These are phyloP conservation scores for Suillus subaureus DNA, from an alignment of 768 basidiomycete species.

Conservation along the genomic window DNA sequence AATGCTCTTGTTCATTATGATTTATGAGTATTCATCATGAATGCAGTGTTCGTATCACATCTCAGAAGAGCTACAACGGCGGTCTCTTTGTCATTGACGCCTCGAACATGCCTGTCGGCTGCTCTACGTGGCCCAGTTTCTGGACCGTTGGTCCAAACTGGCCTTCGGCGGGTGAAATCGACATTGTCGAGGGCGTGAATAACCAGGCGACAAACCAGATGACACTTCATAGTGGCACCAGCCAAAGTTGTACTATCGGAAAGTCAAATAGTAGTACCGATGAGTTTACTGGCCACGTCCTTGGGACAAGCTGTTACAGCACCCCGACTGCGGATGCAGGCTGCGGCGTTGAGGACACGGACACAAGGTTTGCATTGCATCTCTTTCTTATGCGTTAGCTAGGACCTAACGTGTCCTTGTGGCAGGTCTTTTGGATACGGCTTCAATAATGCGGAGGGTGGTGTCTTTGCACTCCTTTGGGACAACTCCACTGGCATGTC, in stretches of 20 bases:
- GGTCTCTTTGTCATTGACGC: slow-evolving; percentile 81
- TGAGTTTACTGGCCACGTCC: slow-evolving; percentile 23
- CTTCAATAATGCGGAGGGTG: slow-evolving; percentile 42
- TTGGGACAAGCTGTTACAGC: slow-evolving; percentile 43
- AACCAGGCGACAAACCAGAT: slow-evolving; percentile 57
- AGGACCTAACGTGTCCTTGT: slow-evolving; percentile 33
- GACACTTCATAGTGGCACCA: slow-evolving; percentile 61
- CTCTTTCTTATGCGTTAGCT: slow-evolving; percentile 24
- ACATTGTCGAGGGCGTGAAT: slow-evolving; percentile 77
- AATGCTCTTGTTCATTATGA: not conserved
- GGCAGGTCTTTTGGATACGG: slow-evolving; percentile 42
- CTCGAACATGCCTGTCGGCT: slow-evolving; percentile 70
- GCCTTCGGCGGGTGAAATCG: slow-evolving; percentile 64
- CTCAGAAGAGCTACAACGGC: slow-evolving; percentile 60
- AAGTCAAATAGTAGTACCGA: slow-evolving; percentile 8
- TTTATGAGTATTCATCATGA: slow-evolving; percentile 7
- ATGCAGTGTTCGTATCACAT: slow-evolving; percentile 64
- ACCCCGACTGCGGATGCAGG: slow-evolving; percentile 44
- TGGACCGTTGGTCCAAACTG: slow-evolving; percentile 56
- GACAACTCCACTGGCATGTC: slow-evolving; percentile 48
- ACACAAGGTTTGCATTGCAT: slow-evolving; percentile 15
- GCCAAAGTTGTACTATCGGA: slow-evolving; percentile 37
- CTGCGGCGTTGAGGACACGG: slow-evolving; percentile 50
- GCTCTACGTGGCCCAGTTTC: slow-evolving; percentile 63
- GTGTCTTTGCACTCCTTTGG: slow-evolving; percentile 62